Evolutionary conservation across 179 eudicot species (phyloP), one percentile per base, ranked within the genome.

Genomic region (Silene vulgaris): DNA sequence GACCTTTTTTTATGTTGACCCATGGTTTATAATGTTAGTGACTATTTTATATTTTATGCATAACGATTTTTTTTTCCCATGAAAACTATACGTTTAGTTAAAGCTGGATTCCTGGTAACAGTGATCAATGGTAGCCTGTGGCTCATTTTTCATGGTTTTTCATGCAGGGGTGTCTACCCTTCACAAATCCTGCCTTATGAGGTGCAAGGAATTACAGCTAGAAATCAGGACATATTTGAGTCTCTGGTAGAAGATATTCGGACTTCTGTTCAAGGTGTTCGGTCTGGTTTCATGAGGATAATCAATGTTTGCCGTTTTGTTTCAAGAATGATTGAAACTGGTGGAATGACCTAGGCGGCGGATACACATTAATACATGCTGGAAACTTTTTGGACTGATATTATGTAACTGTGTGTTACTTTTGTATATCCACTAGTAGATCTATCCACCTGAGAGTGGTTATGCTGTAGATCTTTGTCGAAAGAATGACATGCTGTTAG

Each of bases 91-190:
- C 20, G 5, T 9, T 28, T 64, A 28, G 71, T 6, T 20, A 3
- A 45, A 45, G 73, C n/a, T 43, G 9, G 73, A 3, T 45, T 69
- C 30, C 19, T 69, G 29, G 12, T 9, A 32, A 16, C 23, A n/a
- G 3, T 8, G 40, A 17, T 21, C 59, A 63, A 26, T 65, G 20
- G n/a, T 43, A 28, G 4, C 52, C 14, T 45, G 14, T 45, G 14
- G 52, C 59, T 68, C 59, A 26, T 32, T 9, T 35, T 26, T 71
- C 43, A n/a, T 32, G 3, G 14, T 37, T 76, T 72, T 61, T 80
- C 21, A 37, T 61, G 77, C 86, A 91, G 98, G 71, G 98, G 98
- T 32, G 74, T 88, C 32, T 94, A 94, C 76, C 98, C 98, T 67
- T 84, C 86, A 0, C 86, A 86, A 32, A 80, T 81, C 63, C 14